Evolutionary conservation across 2,329 filamentous ascomycete genomes (phyloP).

Genomic region (Hirsutella rhossiliensis): DNA sequence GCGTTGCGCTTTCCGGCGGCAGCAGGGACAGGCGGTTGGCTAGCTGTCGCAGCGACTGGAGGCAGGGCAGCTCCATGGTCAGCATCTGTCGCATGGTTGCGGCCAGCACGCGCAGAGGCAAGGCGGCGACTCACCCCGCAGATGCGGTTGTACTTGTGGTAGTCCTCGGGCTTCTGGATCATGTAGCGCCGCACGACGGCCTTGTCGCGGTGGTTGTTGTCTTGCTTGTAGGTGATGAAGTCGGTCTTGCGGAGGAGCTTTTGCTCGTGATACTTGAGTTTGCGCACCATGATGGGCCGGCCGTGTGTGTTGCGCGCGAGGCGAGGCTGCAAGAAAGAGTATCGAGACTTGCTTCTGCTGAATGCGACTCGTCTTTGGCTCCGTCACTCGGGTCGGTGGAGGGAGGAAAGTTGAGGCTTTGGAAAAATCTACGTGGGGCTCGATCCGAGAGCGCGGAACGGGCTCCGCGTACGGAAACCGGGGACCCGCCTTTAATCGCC

Average conservation of each 20-base stretch:
- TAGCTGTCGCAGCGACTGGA: slow-evolving; percentile 70
- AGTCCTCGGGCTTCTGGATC: slow-evolving; percentile 82
- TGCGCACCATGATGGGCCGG: slow-evolving; percentile 66
- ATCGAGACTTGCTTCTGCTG: too few species aligned
- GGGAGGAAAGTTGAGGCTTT: too few species aligned
- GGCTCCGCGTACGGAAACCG: too few species aligned
- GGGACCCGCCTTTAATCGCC: too few species aligned
- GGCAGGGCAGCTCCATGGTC: not conserved
- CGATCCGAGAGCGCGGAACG: too few species aligned
- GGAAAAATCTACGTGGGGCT: not conserved
- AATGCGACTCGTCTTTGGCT: too few species aligned
- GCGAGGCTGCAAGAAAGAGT: too few species aligned
- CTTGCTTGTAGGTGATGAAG: slow-evolving; percentile 87
- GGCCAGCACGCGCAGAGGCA: too few species aligned
- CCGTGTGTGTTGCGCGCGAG: not conserved
- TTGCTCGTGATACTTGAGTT: slow-evolving; percentile 94
- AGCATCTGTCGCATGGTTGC: too few species aligned
- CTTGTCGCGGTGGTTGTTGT: slow-evolving; percentile 76
- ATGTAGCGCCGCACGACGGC: slow-evolving; percentile 73
- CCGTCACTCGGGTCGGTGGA: too few species aligned
- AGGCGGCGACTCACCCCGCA: slow-evolving; percentile 44
- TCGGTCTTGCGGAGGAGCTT: slow-evolving; percentile 89
- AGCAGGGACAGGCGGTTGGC: slow-evolving; percentile 80
- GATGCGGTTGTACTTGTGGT: slow-evolving; percentile 53
- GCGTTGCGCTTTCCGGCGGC: slow-evolving; percentile 64